Percentiles rank a stretch among this genome's conserved stretches.
Evolutionary conservation across 192 early-diverging fungal genomes (phyloP).

Genomic region (Endogone sp.): DNA sequence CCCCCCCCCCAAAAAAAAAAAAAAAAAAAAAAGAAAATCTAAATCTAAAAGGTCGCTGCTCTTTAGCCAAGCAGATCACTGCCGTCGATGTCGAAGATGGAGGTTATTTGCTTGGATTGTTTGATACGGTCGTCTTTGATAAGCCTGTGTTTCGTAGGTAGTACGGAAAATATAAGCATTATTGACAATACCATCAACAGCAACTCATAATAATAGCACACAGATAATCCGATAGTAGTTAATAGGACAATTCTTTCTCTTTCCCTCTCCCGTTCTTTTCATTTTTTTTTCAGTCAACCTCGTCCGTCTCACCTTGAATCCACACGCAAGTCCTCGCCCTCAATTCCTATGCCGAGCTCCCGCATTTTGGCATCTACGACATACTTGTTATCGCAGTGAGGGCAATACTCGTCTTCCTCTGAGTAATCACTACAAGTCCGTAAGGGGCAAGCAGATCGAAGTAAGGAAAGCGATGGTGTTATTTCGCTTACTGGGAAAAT

Average conservation of each 20-base stretch:
- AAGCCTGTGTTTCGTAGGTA: too few relatives aligned
- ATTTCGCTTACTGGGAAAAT: too few relatives aligned
- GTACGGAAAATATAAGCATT: too few relatives aligned
- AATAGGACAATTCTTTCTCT: too few relatives aligned
- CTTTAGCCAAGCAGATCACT: not conserved
- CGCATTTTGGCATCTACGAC: constrained; percentile 92
- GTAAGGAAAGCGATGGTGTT: too few relatives aligned
- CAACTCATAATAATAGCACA: not conserved
- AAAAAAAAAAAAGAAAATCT: not conserved
- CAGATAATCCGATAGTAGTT: too few relatives aligned
- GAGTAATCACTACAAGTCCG: constrained; percentile 85
- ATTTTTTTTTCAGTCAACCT: too few relatives aligned
- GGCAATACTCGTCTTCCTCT: constrained; percentile 96
- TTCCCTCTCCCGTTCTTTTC: too few relatives aligned
- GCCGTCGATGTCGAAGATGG: not conserved
- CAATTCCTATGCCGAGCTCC: constrained; percentile 78
- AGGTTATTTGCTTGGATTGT: not conserved
- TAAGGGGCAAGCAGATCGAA: too few relatives aligned
- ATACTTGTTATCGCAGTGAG: constrained; percentile 97
- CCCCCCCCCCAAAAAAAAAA: too few relatives aligned
- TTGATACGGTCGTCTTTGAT: not conserved
- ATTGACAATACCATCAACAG: not conserved
- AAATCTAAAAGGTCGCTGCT: not conserved
- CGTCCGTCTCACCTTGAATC: constrained; percentile 52
- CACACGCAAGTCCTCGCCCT: constrained; percentile 89